These are phyloP conservation scores for Pestalotiopsis sp. DNA, from an alignment of 2,329 filamentous ascomycete genomes.

Conservation along the genomic window DNA sequence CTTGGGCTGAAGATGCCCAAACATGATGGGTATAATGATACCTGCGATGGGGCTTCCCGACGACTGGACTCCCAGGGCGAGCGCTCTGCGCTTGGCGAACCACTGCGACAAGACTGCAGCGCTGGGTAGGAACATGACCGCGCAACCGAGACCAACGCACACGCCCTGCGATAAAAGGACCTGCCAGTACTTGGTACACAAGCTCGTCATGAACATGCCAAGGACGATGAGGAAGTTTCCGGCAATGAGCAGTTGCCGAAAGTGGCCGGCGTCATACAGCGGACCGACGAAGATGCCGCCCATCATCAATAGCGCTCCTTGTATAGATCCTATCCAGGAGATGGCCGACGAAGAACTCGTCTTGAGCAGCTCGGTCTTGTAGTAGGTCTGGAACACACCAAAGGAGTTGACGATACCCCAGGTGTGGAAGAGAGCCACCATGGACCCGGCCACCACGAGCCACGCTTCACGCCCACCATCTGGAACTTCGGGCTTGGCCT, in stretches of 20 bases:
- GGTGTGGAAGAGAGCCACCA: constrained; percentile 37
- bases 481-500: constrained; percentile 19
- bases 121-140: constrained; percentile 24
- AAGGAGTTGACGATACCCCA: constrained; percentile 39
- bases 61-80: constrained; percentile 25
- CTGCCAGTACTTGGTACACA: constrained; percentile 40
- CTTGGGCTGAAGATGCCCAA: constrained; percentile 39
- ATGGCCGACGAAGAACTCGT: constrained; percentile 27
- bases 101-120: constrained; percentile 30
- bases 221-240: constrained; percentile 29
- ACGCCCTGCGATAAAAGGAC: constrained; percentile 28
- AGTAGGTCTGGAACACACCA: constrained; percentile 33
- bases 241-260: constrained; percentile 24
- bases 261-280: constrained; percentile 36
- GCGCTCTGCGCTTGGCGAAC: constrained; percentile 28
- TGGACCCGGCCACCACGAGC: constrained; percentile 43
- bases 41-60: constrained; percentile 31
- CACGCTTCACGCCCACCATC: constrained; percentile 41
- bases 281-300: constrained; percentile 34
- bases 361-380: constrained; percentile 20
- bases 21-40: constrained; percentile 45
- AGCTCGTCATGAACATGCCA: constrained; percentile 40
- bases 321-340: constrained; percentile 34
- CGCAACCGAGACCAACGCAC: constrained; percentile 24
- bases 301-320: constrained; percentile 34